Conservation (phyloP, 2,329 filamentous ascomycete genomes). For the Mariannaea sp. region DNA sequence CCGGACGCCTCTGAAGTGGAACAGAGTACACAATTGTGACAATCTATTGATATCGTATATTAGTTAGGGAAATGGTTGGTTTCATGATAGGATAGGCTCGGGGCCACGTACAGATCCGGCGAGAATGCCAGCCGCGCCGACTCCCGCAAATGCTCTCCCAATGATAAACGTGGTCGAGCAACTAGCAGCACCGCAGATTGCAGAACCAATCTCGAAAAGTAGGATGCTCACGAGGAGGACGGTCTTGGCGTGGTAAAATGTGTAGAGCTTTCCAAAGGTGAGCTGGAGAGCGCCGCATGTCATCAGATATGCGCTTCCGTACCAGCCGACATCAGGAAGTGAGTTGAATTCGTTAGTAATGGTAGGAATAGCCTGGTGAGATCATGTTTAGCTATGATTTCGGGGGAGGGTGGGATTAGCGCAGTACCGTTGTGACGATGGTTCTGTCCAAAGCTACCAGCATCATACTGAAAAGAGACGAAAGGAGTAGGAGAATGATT, state of each 20-base stretch:
- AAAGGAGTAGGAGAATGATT: neutral
- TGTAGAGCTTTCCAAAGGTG: conserved; percentile 40
- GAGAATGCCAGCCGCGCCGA: conserved; percentile 58
- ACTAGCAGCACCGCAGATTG: conserved; percentile 40
- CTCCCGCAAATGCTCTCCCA: conserved; percentile 55
- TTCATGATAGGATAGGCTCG: neutral
- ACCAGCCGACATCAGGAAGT: conserved; percentile 40
- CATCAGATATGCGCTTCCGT: conserved; percentile 38
- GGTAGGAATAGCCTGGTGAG: conserved; percentile 29
- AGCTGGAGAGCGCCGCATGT: conserved; percentile 40
- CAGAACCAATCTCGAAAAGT: conserved; percentile 36
- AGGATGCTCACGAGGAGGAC: conserved; percentile 28
- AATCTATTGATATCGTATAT: neutral
- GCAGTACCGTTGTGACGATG: conserved; percentile 4
- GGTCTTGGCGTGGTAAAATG: conserved; percentile 32
- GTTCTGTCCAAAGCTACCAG: conserved; percentile 3
- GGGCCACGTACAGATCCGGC: neutral
- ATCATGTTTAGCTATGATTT: neutral
- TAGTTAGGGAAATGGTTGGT: no score
- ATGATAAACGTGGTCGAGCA: conserved; percentile 54
- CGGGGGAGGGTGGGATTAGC: neutral
- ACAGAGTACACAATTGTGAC: neutral
- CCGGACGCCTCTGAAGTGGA: neutral
- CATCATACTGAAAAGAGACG: conserved; percentile 2
- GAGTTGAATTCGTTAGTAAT: conserved; percentile 40